These are phyloP conservation scores for Globisporangium acanthophoron DNA, from an alignment of 352 stramenopile species.

Conservation along the genomic window DNA sequence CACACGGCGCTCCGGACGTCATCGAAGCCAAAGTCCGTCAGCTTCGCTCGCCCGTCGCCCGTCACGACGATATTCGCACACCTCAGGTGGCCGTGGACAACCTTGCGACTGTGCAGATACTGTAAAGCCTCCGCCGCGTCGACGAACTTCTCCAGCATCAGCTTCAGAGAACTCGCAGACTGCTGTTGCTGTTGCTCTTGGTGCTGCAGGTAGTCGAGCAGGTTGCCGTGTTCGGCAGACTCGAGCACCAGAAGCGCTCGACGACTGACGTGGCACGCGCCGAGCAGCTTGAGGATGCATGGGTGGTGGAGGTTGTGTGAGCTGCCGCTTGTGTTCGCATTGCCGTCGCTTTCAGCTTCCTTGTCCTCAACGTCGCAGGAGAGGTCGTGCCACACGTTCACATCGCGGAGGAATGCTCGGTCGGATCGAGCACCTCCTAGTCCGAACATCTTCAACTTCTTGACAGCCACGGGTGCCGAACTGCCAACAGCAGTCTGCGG, in stretches of 20 bases:
- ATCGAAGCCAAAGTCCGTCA: constrained; percentile 8
- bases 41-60: constrained; percentile 2
- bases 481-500: neutral
- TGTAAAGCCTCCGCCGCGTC: neutral
- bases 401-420: constrained; percentile 1
- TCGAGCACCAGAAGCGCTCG: constrained; percentile 2
- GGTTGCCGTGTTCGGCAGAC: neutral
- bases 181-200: neutral
- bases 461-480: neutral
- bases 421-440: constrained; percentile 1
- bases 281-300: constrained; percentile 5
- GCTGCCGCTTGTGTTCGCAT: neutral
- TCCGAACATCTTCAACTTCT: neutral
- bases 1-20: constrained; percentile 1
- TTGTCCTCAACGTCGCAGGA: neutral
- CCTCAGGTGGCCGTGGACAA: constrained; percentile 7
- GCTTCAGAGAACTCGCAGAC: neutral
- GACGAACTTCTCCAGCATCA: constrained; percentile 1
- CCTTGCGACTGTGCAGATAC: constrained; percentile 1
- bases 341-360: neutral
- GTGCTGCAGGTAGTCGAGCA: constrained; percentile 1
- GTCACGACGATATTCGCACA: constrained; percentile 7
- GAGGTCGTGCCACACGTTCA: neutral
- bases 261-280: constrained; percentile 5
- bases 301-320: neutral